Evolutionary conservation across 176 grass and related monocot species (phyloP), one percentile per base, ranked within the genome.

Genomic region (Hsuehochloa calcarea): DNA sequence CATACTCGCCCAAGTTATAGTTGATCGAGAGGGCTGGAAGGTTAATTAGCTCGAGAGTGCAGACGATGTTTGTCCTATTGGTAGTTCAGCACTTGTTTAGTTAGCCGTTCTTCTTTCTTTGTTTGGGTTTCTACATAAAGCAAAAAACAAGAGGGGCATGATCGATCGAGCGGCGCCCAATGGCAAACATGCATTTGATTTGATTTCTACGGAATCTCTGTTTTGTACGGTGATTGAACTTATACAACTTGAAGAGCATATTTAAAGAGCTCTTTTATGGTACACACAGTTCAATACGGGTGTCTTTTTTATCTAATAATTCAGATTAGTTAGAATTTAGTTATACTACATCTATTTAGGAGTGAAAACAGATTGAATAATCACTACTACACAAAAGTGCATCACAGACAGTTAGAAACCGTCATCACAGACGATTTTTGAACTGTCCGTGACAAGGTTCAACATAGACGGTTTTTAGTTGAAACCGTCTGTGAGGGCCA

Each of bases 181-280:
- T 77, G 46, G 52, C 44, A 71, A 26, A 11, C 19, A 70, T 54
- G 25, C 10, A 22, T 90, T 65, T 77, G 75, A 89, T 89, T 66
- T 72, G 25, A 43, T 64, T 77, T 81, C 9, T 69, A 3, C 14
- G 1, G 23, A 81, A 70, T 85, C n/a, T 86, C 3, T 34, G 9
- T 44, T 81, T 77, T 44, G 3, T 62, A 70, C 22, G 10, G 4
- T 74, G 22, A 44, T 44, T 44, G 10, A 44, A 44, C 41, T 44
- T 45, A 45, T 12, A 45, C 43, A 45, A 45, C 10, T 45, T 10
- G 10, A 45, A 45, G 43, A 45, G 10, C 43, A 45, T 45, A 45
- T 41, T 41, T 66, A 22, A 80, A 37, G 1, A 29, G 29, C 29
- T 29, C 29, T 29, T 29, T 29, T n/a, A 29, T 1, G 29, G 29